phyloP scores from a whole-genome alignment of 2,329 filamentous ascomycete species.

The Hirsutella rhossiliensis region DNA sequence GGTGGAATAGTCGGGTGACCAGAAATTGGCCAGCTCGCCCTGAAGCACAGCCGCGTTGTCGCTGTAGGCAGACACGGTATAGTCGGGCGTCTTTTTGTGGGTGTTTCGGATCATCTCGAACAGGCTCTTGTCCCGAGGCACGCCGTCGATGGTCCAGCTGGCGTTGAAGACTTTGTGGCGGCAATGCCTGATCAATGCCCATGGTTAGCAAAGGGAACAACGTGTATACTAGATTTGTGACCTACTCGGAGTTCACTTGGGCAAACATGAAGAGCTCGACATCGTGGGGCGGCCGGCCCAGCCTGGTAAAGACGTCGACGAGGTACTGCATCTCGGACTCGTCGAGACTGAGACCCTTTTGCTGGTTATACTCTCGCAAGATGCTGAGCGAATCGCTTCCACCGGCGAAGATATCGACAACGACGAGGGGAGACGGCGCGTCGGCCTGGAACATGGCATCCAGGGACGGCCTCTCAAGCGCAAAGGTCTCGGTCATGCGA shows the following conservation, averaged over 20 bases:
- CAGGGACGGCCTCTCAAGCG: constrained; percentile 53
- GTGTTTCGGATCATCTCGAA: constrained; percentile 98
- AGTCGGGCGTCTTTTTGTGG: constrained; percentile 67
- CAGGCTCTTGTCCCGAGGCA: constrained; percentile 64
- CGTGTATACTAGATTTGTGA: background rate
- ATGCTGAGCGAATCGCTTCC: constrained; percentile 55
- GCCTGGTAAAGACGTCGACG: constrained; percentile 42
- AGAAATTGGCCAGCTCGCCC: constrained; percentile 38
- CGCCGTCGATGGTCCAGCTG: constrained; percentile 86
- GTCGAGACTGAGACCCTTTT: constrained; percentile 77
- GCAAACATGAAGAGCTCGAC: constrained; percentile 99
- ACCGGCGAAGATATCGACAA: constrained; percentile 61
- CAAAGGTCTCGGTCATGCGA: constrained; percentile 87
- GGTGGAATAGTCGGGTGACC: constrained; percentile 78
- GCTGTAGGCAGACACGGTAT: constrained; percentile 90
- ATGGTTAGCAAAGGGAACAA: background rate
- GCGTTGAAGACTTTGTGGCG: constrained; percentile 89
- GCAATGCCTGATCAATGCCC: constrained; percentile 43
- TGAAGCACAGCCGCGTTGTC: constrained; percentile 87
- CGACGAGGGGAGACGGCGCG: constrained; percentile 49
- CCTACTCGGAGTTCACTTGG: constrained; percentile 84
- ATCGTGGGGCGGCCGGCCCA: constrained; percentile 60
- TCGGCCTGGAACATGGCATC: constrained; percentile 67
- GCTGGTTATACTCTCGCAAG: constrained; percentile 71
- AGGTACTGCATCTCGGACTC: constrained; percentile 86